Base-by-base conservation (phyloP, 2,329 filamentous ascomycete species). In the Trichoderma cornu-damae region DNA sequence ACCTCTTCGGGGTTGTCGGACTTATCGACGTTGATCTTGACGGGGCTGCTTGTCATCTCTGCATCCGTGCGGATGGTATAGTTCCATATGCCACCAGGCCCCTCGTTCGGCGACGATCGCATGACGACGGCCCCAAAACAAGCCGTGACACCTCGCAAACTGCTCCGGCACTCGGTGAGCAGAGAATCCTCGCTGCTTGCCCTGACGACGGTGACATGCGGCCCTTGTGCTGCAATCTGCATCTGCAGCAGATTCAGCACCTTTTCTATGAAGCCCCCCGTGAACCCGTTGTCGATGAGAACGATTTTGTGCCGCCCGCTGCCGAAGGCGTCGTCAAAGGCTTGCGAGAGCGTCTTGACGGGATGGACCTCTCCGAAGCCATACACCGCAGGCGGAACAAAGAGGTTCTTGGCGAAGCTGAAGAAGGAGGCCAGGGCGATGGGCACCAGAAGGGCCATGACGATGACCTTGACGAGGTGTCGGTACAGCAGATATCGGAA, bases 1-100 rank as follows among this genome's bases (percentile, higher is more conserved):
- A 93, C 76, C 70, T 96, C 80, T 47, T 83, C 83, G 68, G 90
- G 87, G 67, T 96, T 96, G 62, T 79, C 78, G 43, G 78, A 71
- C n/a, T 76, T 75, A 32, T 85, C 76, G 28, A 87, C 81, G 61
- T 86, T 79, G 60, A 95, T 84, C 55, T 79, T 81, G 6, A 72
- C 69, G 6, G 83, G 81, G 18, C 86, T 85, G 12, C 32, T 14
- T 26, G 61, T 59, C 58, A 96, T 77, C 0, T 83, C 78, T 34
- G 86, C 86, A 68, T 96, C 92, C 2, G 85, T 85, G 57, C 89
- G 79, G 24, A 96, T 77, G 0, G 89, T 92, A 68, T 96, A 96
- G 71, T 94, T 95, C 92, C 92, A 96, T 43, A 81, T 71, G 1
- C 80, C 80, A 6, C 79, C 80, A 1, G 69, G 61, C 8, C 89